Base-by-base conservation (phyloP, 352 stramenopile genomes). In the Globisporangium megalacanthum region DNA sequence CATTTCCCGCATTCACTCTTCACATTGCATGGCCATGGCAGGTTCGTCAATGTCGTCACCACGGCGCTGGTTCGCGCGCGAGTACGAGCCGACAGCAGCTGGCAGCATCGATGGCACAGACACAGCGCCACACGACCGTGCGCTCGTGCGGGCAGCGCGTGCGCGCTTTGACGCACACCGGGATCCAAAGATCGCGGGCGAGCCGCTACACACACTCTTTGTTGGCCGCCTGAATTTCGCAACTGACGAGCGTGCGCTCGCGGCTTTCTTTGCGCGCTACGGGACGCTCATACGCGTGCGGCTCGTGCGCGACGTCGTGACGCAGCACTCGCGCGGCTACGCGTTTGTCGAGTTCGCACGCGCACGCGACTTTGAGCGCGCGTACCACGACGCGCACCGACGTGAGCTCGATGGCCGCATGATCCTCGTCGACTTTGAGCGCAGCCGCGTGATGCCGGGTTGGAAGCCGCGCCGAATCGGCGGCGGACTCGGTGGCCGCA, bases 401-500 rank as follows among this genome's bases (percentile, higher is more conserved):
- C 69, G 65, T 0, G 63, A 72, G 44, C 68, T 92, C 47, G 84
- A 94, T 47, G 82, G 77, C 5, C 76, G 68, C 41, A 56, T 56
- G 0, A 77, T 94, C 25, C 68, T 94, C 13, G 84, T 92, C 41
- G 84, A 92, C 39, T 94, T 73, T 57, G 84, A 94, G 58, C 79
- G 84, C 37, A 75, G 75, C 52, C 74, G 84, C 35, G 77, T 89
- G 36, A 91, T 94, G 80, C 70, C 73, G 14, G 80, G 77, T 1
- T 94, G 84, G 84, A 94, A 94, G 33, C 84, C 84, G 5, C 70
- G 84, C 9, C 76, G 84, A n/a, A 61, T 94, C 15, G 84, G 84
- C 15, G 84, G 84, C 9, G 84, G 84, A 6, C 65, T 94, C n/a
- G 80, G 84, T 3, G 82, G 84, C 0, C 68, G 68, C 14, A 92